A percentile compares a stretch with the other conserved stretches of the same genome.
Evolutionary conservation across 1,284 basidiomycete genomes (phyloP).

Genomic region (Chalciporus piperatoides): DNA sequence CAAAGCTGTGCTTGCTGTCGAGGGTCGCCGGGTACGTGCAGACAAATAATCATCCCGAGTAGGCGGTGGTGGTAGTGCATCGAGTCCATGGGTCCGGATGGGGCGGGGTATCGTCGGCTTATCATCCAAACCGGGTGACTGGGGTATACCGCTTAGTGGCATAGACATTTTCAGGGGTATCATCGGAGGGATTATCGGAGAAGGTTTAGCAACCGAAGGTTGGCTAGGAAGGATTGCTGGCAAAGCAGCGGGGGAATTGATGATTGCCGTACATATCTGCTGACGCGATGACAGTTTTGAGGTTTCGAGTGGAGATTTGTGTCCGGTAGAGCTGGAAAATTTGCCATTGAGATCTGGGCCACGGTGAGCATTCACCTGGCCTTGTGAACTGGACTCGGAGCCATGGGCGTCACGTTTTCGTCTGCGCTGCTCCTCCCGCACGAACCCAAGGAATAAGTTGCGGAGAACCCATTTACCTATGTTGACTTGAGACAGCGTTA

Average conservation of each 20-base stretch:
- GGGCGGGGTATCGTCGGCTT: slow-evolving; percentile 32
- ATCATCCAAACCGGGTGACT: slow-evolving; percentile 34
- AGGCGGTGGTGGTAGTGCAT: slow-evolving; percentile 18
- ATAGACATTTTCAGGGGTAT: slow-evolving; percentile 45
- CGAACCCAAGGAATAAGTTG: slow-evolving; percentile 70
- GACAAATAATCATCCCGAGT: slow-evolving; percentile 52
- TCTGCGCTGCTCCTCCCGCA: slow-evolving; percentile 60
- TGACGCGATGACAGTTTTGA: slow-evolving; percentile 16
- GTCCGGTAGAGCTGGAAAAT: slow-evolving; percentile 23
- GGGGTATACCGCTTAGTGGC: slow-evolving; percentile 34
- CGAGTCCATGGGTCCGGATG: slow-evolving; percentile 31
- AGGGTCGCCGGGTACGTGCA: slow-evolving; percentile 41
- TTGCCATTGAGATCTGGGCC: slow-evolving; percentile 31
- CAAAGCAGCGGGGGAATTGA: slow-evolving; percentile 32
- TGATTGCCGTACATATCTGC: slow-evolving; percentile 20
- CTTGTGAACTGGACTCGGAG: slow-evolving; percentile 20
- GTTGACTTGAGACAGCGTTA: slow-evolving; percentile 53
- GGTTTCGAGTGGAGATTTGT: slow-evolving; percentile 32
- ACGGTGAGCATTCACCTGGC: slow-evolving; percentile 20
- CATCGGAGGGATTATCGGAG: slow-evolving; percentile 54
- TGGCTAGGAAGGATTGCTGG: slow-evolving; percentile 59
- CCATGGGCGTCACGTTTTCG: slow-evolving; percentile 32
- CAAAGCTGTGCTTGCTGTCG: slow-evolving; percentile 38
- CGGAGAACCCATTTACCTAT: slow-evolving; percentile 77
- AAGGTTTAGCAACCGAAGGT: slow-evolving; percentile 41